These are phyloP conservation scores for Podaxis rugospora DNA, from an alignment of 768 basidiomycete species.

Conservation along the genomic window DNA sequence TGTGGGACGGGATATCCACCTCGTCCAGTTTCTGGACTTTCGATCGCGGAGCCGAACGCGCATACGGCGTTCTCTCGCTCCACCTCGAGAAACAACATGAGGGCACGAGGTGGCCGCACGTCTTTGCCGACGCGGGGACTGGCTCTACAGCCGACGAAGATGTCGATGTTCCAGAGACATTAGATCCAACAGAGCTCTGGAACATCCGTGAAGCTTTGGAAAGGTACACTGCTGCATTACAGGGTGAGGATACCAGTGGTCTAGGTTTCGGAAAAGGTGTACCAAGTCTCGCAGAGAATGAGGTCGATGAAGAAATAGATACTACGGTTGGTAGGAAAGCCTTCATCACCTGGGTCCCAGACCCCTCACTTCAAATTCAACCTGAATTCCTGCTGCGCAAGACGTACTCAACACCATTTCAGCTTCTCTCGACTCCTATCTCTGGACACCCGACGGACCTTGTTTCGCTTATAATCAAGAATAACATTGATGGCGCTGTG, in stretches of 20 bases:
- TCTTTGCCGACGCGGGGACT: slow-evolving; percentile 60
- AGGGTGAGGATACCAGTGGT: slow-evolving; percentile 56
- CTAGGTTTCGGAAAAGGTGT: slow-evolving; percentile 64
- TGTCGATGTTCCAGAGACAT: slow-evolving; percentile 78
- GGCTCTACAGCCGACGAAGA: slow-evolving; percentile 35
- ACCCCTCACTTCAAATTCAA: slow-evolving; percentile 10
- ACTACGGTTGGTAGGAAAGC: slow-evolving; percentile 62
- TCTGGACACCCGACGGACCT: slow-evolving; percentile 41
- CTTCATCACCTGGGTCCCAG: slow-evolving; percentile 62
- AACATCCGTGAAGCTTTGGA: slow-evolving; percentile 77
- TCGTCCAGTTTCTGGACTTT: slow-evolving; percentile 91
- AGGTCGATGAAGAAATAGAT: slow-evolving; percentile 90
- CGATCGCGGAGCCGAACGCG: slow-evolving; percentile 69
- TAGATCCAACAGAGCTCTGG: slow-evolving; percentile 81
- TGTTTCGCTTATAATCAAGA: slow-evolving; percentile 58
- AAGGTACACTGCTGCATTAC: slow-evolving; percentile 74
- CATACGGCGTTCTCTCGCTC: slow-evolving; percentile 70
- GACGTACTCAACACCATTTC: slow-evolving; percentile 32
- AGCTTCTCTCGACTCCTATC: slow-evolving; percentile 66
- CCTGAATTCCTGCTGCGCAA: slow-evolving; percentile 1
- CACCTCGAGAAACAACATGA: slow-evolving; percentile 86
- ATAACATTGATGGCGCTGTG: slow-evolving; percentile 68
- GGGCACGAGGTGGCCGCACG: slow-evolving; percentile 80
- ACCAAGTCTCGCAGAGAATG: slow-evolving; percentile 81
- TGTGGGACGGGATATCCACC: slow-evolving; percentile 80